Conservation (phyloP, 2,329 filamentous ascomycete species). For the Gyromitra esculenta region DNA sequence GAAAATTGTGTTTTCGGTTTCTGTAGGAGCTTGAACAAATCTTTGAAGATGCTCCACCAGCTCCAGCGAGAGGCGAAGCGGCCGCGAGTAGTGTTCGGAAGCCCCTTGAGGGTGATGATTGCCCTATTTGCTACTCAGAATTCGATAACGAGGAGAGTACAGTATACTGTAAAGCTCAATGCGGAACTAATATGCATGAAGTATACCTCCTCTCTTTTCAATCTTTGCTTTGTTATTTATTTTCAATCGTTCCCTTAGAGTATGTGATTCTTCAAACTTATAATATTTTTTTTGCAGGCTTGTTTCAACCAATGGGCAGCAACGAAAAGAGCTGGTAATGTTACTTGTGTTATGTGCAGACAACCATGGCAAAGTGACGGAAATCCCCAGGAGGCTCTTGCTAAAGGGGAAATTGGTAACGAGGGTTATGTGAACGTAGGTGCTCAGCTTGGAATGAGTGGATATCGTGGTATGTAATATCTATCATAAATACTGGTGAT, state of each 20-base stretch:
- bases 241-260: conserved; percentile 3
- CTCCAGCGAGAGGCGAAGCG: conserved; percentile 60
- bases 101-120: conserved; percentile 65
- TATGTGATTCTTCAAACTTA: not conserved
- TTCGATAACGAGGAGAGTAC: conserved; percentile 59
- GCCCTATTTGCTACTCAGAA: conserved; percentile 68
- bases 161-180: conserved; percentile 56
- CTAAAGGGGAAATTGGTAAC: conserved; percentile 27
- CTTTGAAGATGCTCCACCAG: conserved; percentile 67
- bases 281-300: conserved; percentile 33
- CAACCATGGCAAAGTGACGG: conserved; percentile 49
- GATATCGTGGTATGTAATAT: conserved; percentile 37
- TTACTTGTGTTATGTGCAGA: conserved; percentile 58
- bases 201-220: conserved; percentile 9
- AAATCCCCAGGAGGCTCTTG: conserved; percentile 22
- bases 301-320: conserved; percentile 57
- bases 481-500: not conserved
- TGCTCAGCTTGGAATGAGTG: conserved; percentile 53
- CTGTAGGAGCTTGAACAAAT: conserved; percentile 68
- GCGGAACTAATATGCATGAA: conserved; percentile 57
- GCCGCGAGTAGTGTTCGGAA: conserved; percentile 62
- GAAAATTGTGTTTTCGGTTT: conserved; percentile 1
- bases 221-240: not conserved
- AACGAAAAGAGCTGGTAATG: conserved; percentile 38
- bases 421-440: conserved; percentile 55